Evolutionary conservation across 805 yeast genomes (phyloP).

Genomic region (Candida maris): DNA sequence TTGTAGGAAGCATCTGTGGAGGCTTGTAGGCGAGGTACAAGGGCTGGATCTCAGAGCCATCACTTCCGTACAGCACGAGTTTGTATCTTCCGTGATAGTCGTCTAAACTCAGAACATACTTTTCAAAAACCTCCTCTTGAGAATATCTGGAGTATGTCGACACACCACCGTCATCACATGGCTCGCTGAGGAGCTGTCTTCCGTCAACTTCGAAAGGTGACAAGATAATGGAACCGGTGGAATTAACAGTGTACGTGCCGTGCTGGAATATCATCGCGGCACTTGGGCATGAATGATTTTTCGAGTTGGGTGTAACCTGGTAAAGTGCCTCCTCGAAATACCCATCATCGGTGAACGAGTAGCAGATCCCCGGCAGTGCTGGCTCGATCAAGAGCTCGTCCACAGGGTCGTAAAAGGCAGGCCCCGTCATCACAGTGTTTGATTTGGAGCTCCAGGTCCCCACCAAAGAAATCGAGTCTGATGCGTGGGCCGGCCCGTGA

Average conservation of each 20-base stretch:
- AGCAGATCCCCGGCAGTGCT: slow-evolving; percentile 89
- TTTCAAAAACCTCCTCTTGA: slow-evolving; percentile 58
- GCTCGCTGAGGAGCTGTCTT: slow-evolving; percentile 83
- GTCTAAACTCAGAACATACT: slow-evolving; percentile 61
- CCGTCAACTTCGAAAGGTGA: slow-evolving; percentile 86
- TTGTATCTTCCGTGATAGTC: slow-evolving; percentile 80
- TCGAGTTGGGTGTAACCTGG: slow-evolving; percentile 66
- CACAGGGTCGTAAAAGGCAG: slow-evolving; percentile 92
- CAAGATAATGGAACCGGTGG: slow-evolving; percentile 66
- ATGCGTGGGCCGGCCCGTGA: too few relatives aligned
- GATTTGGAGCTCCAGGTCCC: slow-evolving; percentile 98
- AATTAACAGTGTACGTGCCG: slow-evolving; percentile 64
- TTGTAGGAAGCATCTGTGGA: slow-evolving; percentile 93
- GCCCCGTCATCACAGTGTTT: slow-evolving; percentile 93
- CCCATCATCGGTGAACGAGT: slow-evolving; percentile 91
- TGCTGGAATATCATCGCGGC: slow-evolving; percentile 87
- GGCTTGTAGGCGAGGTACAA: slow-evolving; percentile 89
- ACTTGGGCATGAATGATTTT: slow-evolving; percentile 74
- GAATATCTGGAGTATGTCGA: slow-evolving; percentile 70
- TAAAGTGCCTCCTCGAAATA: slow-evolving; percentile 86
- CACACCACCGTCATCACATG: slow-evolving; percentile 63
- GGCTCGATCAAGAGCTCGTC: slow-evolving; percentile 95
- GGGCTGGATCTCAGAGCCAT: slow-evolving; percentile 81
- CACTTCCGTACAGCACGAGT: slow-evolving; percentile 69
- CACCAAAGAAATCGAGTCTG: slow-evolving; percentile 45